Evolutionary conservation across 768 basidiomycete genomes (phyloP).

Genomic region (Mrakia hoshinonis): DNA sequence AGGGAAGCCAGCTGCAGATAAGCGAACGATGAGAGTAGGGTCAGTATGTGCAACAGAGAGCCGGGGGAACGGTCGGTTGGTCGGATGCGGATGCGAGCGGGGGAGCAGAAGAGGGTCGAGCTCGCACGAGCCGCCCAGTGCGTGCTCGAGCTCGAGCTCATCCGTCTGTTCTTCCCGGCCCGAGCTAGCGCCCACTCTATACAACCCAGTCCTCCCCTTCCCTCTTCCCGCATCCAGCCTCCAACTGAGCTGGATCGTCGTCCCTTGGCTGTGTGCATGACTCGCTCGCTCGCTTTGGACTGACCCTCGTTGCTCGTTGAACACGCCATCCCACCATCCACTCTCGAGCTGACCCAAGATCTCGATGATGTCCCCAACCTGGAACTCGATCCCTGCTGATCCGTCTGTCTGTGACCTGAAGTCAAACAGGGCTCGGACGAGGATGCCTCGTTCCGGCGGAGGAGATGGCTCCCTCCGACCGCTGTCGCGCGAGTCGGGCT

Average conservation of each 20-base stretch:
- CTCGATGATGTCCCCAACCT: conserved; percentile 80
- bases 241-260: too few species aligned
- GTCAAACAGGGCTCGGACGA: conserved; percentile 87
- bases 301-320: conserved; percentile 72
- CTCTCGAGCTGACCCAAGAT: conserved; percentile 82
- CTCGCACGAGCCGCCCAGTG: too few species aligned
- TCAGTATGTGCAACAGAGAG: background rate
- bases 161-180: too few species aligned
- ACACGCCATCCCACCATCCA: conserved; percentile 97
- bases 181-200: too few species aligned
- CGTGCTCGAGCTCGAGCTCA: too few species aligned
- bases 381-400: conserved; percentile 82
- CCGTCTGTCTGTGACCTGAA: conserved; percentile 66
- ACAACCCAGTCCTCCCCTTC: too few species aligned
- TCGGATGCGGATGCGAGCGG: too few species aligned
- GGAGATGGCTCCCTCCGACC: background rate
- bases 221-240: too few species aligned
- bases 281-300: background rate
- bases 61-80: too few species aligned
- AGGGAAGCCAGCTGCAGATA: conserved; percentile 66
- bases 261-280: background rate
- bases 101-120: too few species aligned
- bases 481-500: background rate
- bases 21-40: background rate
- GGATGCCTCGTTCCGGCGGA: conserved; percentile 44